Evolutionary conservation across 176 grass and related monocot species (phyloP).

Genomic region (Aegilops longissima): DNA sequence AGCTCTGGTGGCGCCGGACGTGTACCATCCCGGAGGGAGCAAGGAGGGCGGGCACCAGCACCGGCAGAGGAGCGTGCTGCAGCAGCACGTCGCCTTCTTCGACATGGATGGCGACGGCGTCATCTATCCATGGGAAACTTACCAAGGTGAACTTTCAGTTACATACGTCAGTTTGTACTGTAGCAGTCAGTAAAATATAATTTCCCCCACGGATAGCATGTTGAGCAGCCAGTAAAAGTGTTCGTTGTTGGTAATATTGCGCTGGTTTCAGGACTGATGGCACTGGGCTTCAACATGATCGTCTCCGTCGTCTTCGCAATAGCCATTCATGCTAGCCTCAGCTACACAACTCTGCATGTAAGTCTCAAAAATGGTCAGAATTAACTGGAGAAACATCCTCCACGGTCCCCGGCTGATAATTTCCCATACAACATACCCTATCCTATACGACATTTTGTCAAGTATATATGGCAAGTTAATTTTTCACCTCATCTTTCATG

Average conservation of each 20-base stretch:
- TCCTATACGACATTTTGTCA: not conserved
- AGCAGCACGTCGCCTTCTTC: conserved; percentile 93
- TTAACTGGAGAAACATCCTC: not conserved
- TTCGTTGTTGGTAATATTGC: not conserved
- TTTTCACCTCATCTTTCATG: not conserved
- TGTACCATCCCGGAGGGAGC: conserved; percentile 74
- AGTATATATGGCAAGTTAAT: not conserved
- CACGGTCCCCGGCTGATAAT: too few species aligned
- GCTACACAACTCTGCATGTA: conserved; percentile 74
- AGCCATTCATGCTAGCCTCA: conserved; percentile 49
- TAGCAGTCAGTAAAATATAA: too few species aligned
- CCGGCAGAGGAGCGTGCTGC: conserved; percentile 63
- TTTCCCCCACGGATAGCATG: not conserved
- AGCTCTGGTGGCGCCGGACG: conserved; percentile 66
- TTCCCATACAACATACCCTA: not conserved
- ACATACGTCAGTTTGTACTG: not conserved
- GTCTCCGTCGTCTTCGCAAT: conserved; percentile 56
- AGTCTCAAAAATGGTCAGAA: not conserved
- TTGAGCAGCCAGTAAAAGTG: too few species aligned
- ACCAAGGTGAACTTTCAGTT: conserved; percentile 34
- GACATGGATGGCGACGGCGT: conserved; percentile 72
- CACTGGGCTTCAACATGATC: conserved; percentile 72
- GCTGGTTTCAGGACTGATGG: conserved; percentile 42
- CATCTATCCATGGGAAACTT: conserved; percentile 92
- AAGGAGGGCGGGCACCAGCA: conserved; percentile 38